Base-by-base conservation (phyloP, 1,284 basidiomycete species). In the Fistulina hepatica region DNA sequence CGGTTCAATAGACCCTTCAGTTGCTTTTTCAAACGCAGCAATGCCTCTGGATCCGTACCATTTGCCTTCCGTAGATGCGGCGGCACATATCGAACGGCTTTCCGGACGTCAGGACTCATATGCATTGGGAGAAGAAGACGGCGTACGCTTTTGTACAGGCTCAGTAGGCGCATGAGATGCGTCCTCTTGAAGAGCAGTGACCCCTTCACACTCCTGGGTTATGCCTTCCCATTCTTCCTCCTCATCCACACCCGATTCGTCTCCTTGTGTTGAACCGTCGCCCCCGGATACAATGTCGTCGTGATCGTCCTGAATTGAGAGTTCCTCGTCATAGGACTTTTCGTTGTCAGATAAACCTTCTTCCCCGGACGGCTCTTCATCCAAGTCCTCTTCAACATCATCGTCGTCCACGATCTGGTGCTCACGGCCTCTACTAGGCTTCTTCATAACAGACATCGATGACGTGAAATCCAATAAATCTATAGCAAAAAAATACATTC, bases 1-100 rank as follows among this genome's bases (percentile, higher is more conserved):
- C 86, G 73, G 58, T 97, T 97, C 34, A 97, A 68, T 7, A 90
- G 61, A 55, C 93, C 92, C 58, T 95, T 92, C 10, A 90, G 61
- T 49, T 85, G 85, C 37, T 82, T 73, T 6, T 68, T 76, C 16
- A 97, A 67, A 56, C 86, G 89, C 7, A 66, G 43, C 30, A 71
- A 59, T 24, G 63, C 66, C 46, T 81, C 77, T 0, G 63, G 71
- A 37, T 56, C 62, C 41, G 54, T 56, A 39, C 51, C 61, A 27
- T 56, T 48, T 21, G 46, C 43, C 22, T 70, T 64, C 40, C 82
- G 66, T 10, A 81, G 58, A 51, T 78, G 68, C 23, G 83, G 78
- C 11, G 81, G 75, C 33, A 83, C 51, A 55, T 86, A 81, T 35
- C 65, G 61, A 22, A 65, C 57, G 28, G 51, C 66, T 67, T n/a